Percentiles rank a stretch among this genome's conserved stretches.
phyloP scores from a whole-genome alignment of 805 yeast genomes.

The Barnettozyma vustinii region DNA sequence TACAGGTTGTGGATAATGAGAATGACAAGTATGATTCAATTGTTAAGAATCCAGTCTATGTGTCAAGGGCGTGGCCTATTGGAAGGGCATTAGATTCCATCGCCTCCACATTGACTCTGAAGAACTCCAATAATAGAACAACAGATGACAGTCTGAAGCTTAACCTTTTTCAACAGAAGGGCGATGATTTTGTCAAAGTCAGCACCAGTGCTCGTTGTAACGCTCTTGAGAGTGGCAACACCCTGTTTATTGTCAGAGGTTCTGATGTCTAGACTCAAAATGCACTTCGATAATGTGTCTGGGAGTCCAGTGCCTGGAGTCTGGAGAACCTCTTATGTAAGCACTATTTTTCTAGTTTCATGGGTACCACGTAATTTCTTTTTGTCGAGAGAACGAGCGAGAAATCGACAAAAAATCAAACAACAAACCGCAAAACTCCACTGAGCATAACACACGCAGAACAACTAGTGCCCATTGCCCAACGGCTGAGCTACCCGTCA shows the following conservation, averaged over 20 bases:
- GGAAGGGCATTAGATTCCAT: conserved; percentile 25
- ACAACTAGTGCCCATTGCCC: neutral
- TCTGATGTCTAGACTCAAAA: conserved; percentile 3
- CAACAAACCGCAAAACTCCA: neutral
- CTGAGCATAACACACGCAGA: neutral
- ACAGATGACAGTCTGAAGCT: conserved; percentile 17
- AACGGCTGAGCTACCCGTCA: neutral
- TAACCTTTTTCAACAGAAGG: conserved; percentile 16
- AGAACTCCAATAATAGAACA: conserved; percentile 22
- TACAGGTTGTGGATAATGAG: conserved; percentile 23
- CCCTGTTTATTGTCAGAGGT: conserved; percentile 23
- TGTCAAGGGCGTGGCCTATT: conserved; percentile 24
- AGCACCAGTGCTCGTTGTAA: conserved; percentile 18
- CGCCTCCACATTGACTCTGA: conserved; percentile 15
- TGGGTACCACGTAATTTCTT: neutral
- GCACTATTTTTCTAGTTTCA: neutral
- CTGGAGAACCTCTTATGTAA: neutral
- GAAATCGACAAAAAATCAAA: conserved; percentile 1
- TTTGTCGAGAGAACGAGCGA: neutral
- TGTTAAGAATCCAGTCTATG: conserved; percentile 16
- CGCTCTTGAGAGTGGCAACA: conserved; percentile 15
- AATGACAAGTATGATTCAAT: conserved; percentile 17
- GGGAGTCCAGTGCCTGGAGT: too few relatives aligned
- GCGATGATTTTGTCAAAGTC: conserved; percentile 13
- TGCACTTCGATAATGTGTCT: too few relatives aligned